Conservation (phyloP, 1,139 yeast species). For the Candida neerlandica region DNA sequence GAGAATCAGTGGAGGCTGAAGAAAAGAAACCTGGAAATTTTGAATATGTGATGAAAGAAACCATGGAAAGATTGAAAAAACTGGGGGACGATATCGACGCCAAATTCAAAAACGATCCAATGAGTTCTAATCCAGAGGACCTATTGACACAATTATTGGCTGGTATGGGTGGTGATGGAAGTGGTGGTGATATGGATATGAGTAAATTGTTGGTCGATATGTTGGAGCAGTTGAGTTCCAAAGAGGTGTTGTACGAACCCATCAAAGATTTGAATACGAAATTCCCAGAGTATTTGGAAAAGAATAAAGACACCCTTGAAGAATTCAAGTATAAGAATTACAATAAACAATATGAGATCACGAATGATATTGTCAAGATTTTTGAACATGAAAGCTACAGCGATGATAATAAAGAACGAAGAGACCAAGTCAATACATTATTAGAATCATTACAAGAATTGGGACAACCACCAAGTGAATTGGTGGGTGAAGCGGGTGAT, state of each 20-base stretch:
- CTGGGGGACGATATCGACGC: conserved; percentile 70
- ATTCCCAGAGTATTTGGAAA: conserved; percentile 63
- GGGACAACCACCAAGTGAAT: conserved; percentile 87
- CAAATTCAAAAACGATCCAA: conserved; percentile 54
- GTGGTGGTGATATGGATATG: conserved; percentile 55
- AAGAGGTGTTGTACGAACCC: conserved; percentile 87
- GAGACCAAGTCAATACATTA: conserved; percentile 56
- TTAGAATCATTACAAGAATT: conserved; percentile 75
- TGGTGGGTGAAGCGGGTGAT: conserved; percentile 66
- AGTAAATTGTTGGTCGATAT: conserved; percentile 72
- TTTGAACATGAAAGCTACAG: conserved; percentile 59
- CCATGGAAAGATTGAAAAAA: conserved; percentile 75
- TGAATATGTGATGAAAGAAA: conserved; percentile 76
- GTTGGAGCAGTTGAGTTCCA: conserved; percentile 82
- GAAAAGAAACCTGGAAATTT: conserved; percentile 48
- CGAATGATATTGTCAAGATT: conserved; percentile 53
- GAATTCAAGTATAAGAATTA: conserved; percentile 54
- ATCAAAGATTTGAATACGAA: conserved; percentile 77
- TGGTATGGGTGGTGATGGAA: conserved; percentile 46
- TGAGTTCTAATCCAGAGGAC: conserved; percentile 57
- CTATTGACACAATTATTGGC: conserved; percentile 56
- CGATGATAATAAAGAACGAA: conserved; percentile 52
- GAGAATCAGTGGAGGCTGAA: conserved; percentile 39
- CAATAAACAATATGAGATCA: conserved; percentile 55
- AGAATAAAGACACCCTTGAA: conserved; percentile 46